Conservation (phyloP, 768 basidiomycete species). For the Podaxis sp. region DNA sequence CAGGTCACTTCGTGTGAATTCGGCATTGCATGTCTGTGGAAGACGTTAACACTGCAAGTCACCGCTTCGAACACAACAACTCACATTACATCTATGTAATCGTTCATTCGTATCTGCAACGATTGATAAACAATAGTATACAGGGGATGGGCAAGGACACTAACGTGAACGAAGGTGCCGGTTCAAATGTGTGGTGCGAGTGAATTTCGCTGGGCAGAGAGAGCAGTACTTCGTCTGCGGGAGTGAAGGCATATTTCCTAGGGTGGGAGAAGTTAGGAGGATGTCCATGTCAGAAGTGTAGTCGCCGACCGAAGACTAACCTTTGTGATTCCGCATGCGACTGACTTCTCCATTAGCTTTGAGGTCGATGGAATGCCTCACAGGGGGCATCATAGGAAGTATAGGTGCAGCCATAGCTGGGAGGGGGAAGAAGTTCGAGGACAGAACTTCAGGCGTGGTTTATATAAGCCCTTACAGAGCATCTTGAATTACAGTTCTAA, state of each 20-base stretch:
- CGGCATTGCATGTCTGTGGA: constrained; percentile 59
- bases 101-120: constrained; percentile 64
- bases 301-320: constrained; percentile 21
- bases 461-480: constrained; percentile 19
- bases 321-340: constrained; percentile 44
- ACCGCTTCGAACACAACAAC: constrained; percentile 14
- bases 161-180: constrained; percentile 71
- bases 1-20: constrained; percentile 74
- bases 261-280: constrained; percentile 34
- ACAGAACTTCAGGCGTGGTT: constrained; percentile 10
- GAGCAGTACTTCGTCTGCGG: constrained; percentile 72
- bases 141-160: constrained; percentile 23
- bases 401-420: constrained; percentile 29
- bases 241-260: constrained; percentile 68
- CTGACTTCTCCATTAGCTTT: constrained; percentile 44
- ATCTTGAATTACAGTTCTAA: constrained; percentile 19
- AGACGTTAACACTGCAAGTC: constrained; percentile 3
- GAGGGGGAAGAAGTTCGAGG: constrained; percentile 27
- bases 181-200: constrained; percentile 72
- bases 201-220: constrained; percentile 72
- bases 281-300: constrained; percentile 30
- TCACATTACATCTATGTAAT: constrained; percentile 62
- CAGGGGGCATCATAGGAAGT: constrained; percentile 26
- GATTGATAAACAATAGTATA: constrained; percentile 12
- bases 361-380: constrained; percentile 33